Evolutionary conservation across 768 basidiomycete species (phyloP).

Genomic region (Astraeus odoratus): DNA sequence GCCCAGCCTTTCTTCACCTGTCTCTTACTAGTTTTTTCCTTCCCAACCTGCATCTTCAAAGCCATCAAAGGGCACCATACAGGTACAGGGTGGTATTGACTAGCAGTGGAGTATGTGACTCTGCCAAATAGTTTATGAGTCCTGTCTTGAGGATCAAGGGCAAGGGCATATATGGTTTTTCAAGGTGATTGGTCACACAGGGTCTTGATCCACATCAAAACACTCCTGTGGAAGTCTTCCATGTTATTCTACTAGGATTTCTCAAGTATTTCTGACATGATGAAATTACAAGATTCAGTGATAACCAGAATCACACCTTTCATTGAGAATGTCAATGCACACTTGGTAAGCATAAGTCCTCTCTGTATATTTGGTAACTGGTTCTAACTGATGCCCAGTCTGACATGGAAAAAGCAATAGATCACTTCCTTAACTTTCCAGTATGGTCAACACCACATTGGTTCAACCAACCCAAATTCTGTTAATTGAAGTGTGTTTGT

Average conservation of each 20-base stretch:
- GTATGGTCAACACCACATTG: constrained; percentile 24
- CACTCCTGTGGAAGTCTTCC: constrained; percentile 33
- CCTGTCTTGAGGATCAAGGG: constrained; percentile 29
- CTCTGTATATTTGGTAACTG: constrained; percentile 1
- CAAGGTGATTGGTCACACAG: background rate
- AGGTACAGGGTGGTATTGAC: too few relatives aligned
- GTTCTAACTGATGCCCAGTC: constrained; percentile 9
- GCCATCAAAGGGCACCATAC: too few relatives aligned
- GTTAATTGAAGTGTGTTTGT: too few relatives aligned
- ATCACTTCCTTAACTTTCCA: constrained; percentile 29
- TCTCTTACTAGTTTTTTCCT: too few relatives aligned
- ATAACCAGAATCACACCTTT: constrained; percentile 31
- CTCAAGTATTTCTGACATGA: constrained; percentile 47
- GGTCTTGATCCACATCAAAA: background rate
- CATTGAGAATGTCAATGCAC: constrained; percentile 27
- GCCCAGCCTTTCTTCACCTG: too few relatives aligned
- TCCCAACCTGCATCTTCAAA: too few relatives aligned
- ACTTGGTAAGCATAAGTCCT: constrained; percentile 24
- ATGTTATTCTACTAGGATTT: constrained; percentile 38
- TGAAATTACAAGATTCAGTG: constrained; percentile 19
- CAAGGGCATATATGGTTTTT: background rate
- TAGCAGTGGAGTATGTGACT: too few relatives aligned
- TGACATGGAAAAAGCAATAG: constrained; percentile 22
- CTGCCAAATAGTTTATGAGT: constrained; percentile 17
- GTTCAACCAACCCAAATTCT: constrained; percentile 42